Evolutionary conservation across 2,329 filamentous ascomycete species (phyloP).

Genomic region (Arthrobotrys sphaeroides): DNA sequence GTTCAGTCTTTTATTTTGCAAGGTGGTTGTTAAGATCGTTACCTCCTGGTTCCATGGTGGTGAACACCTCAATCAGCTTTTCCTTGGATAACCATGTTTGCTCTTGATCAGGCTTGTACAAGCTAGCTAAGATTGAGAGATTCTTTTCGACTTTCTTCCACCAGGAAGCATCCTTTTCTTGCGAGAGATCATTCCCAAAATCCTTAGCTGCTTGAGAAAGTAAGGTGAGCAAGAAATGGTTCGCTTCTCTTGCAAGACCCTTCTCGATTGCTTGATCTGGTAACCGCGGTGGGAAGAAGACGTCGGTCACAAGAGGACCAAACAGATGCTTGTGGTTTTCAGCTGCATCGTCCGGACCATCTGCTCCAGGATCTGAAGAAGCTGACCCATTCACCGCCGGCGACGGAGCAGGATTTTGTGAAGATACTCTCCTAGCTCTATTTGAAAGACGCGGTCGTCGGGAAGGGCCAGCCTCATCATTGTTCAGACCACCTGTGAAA

Average conservation of each 20-base stretch:
- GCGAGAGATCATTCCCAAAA: constrained; percentile 7
- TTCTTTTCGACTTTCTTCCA: constrained; percentile 35
- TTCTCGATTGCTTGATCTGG: constrained; percentile 61
- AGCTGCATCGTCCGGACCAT: not conserved
- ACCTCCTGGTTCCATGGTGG: constrained; percentile 45
- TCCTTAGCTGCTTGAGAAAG: constrained; percentile 15
- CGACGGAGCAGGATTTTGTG: not conserved
- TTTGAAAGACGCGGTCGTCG: constrained; percentile 4
- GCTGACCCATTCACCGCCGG: no score
- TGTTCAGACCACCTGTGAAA: not conserved
- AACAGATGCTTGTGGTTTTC: not conserved
- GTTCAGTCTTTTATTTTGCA: no score
- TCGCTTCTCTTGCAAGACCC: constrained; percentile 11
- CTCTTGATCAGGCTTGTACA: constrained; percentile 25
- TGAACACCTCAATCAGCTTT: not conserved
- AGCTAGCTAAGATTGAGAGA: not conserved
- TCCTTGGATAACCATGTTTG: constrained; percentile 56
- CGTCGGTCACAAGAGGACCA: constrained; percentile 62
- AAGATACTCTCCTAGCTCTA: not conserved
- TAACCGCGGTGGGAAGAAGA: constrained; percentile 65
- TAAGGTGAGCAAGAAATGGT: constrained; percentile 17
- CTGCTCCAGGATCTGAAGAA: not conserved
- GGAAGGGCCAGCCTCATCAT: constrained; percentile 17
- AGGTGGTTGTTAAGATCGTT: no score
- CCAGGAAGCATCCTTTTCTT: not conserved